Evolutionary conservation across 2,329 filamentous ascomycete genomes (phyloP), one percentile per base, ranked within the genome.

Genomic region (Diaporthe caulivora): DNA sequence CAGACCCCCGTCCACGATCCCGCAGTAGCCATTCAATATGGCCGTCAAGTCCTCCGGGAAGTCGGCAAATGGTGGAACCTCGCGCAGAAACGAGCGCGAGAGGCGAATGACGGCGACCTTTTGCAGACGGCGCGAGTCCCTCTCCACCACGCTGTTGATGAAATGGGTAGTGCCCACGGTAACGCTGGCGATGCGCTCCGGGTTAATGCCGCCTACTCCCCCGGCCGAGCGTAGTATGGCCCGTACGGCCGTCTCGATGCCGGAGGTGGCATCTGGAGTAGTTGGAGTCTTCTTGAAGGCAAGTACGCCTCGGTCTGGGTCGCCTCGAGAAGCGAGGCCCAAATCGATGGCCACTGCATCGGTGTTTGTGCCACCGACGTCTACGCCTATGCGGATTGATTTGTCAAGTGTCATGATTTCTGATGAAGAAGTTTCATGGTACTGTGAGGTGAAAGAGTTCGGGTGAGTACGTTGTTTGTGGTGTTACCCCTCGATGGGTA

Each of bases 1-100:
- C 31, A 75, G 58, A 24, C 86, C 85, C 62, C 89, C 86, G 77
- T 89, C 85, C 55, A 90, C 80, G 75, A 85, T 83, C 68, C 81
- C 82, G 58, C 83, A 71, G 47, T 71, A 70, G 67, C 72, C 72
- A 17, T 65, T 70, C 51, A 74, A n/a, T 34, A 74, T 70, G 1
- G 79, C 79, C 15, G 82, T 80, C n/a, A 89, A 77, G 5, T 82
- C 82, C 1, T 79, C 75, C 9, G 87, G 87, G 77, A 70, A 72
- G 80, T 83, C 9, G 82, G 85, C 29, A 77, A 83, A 54, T 79
- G 84, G 47, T 11, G 87, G 87, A 8, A 86, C 83, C 71, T 88
- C 83, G 80, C 81, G 55, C 67, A 74, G 31, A 44, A 75, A 78
- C 11, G 74, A 60, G 26, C 78, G 76, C 47, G 78, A 80, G 11